Evolutionary conservation across 192 early-diverging fungal species (phyloP).

Genomic region (Entophlyctis luteolus): DNA sequence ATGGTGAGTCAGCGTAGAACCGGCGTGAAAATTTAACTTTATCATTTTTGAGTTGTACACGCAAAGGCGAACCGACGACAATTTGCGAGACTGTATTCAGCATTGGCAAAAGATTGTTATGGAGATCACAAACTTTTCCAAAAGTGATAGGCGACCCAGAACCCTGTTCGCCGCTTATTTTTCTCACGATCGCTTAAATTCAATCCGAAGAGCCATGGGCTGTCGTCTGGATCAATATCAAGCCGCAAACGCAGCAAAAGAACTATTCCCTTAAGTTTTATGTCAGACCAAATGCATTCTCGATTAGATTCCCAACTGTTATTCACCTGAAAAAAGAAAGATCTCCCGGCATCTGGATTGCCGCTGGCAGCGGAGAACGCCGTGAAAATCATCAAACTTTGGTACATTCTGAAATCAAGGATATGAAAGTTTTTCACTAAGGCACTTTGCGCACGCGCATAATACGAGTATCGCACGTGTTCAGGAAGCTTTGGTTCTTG

Average conservation of each 20-base stretch:
- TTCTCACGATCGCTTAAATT: neutral
- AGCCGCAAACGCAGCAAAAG: neutral
- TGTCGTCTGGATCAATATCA: slow-evolving; percentile 9
- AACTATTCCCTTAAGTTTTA: neutral
- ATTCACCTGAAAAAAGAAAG: too few relatives aligned
- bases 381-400: neutral
- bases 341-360: neutral
- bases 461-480: neutral
- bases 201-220: neutral
- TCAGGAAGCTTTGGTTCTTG: neutral
- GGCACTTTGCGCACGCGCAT: neutral
- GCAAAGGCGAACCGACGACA: neutral
- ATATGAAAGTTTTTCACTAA: neutral
- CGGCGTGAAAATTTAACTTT: neutral
- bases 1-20: neutral
- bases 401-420: neutral
- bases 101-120: neutral
- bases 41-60: too few relatives aligned
- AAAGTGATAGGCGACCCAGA: neutral
- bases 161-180: neutral
- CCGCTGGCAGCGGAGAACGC: neutral
- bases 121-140: neutral
- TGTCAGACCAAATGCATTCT: too few relatives aligned
- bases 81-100: neutral
- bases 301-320: too few relatives aligned